Percentiles rank a stretch among this genome's conserved stretches.
phyloP scores from a whole-genome alignment of 495 filamentous ascomycete species.

The Aspergillus diversus region DNA sequence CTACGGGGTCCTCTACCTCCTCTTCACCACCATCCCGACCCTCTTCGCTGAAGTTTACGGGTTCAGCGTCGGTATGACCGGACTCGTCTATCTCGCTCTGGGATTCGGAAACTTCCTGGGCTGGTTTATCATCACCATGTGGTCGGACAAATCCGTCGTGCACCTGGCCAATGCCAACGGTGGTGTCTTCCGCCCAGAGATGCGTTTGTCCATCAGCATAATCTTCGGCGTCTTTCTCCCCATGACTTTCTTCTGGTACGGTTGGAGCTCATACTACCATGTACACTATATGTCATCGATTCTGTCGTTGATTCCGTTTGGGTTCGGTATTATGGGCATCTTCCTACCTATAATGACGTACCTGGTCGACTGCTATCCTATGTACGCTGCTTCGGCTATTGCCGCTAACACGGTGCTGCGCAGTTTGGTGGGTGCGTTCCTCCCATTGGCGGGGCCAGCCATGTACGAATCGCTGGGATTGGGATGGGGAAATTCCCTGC shows the following conservation, averaged over 20 bases:
- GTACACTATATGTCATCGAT: constrained; percentile 45
- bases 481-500: constrained; percentile 16
- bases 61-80: constrained; percentile 32
- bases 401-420: constrained; percentile 6
- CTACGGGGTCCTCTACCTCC: constrained; percentile 42
- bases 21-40: constrained; percentile 46
- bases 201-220: constrained; percentile 10
- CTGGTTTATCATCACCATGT: constrained; percentile 8
- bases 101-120: constrained; percentile 37
- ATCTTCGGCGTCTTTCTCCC: constrained; percentile 37
- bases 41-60: constrained; percentile 39
- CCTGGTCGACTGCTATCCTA: constrained; percentile 10
- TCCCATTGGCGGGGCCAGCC: constrained; percentile 9
- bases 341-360: constrained; percentile 8
- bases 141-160: constrained; percentile 1
- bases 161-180: constrained; percentile 22
- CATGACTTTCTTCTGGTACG: constrained; percentile 26
- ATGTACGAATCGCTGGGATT: constrained; percentile 15
- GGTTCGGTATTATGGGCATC: constrained; percentile 6
- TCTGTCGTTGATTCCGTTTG: constrained; percentile 18
- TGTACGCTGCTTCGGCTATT: constrained; percentile 9
- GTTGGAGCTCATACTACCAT: constrained; percentile 38
- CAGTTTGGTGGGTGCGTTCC: constrained; percentile 1
- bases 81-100: constrained; percentile 41
- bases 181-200: constrained; percentile 11